Percentiles rank a stretch among this genome's conserved stretches.
These are phyloP conservation scores for Delitschia confertaspora DNA, from an alignment of 495 filamentous ascomycete genomes.

Conservation along the genomic window DNA sequence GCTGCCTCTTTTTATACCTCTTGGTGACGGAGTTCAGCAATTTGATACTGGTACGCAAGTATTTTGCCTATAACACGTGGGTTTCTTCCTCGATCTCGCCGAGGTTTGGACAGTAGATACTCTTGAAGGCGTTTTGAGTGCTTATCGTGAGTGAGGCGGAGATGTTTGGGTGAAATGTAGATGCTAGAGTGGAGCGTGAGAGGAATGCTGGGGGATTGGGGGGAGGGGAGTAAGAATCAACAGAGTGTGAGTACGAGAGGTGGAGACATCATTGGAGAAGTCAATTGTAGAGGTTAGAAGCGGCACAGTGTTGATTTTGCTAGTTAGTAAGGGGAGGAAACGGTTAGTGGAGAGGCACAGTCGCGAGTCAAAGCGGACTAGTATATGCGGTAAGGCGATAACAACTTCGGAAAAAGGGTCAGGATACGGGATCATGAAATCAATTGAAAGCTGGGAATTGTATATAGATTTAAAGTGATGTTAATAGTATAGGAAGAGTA, in stretches of 20 bases:
- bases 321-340: too few relatives aligned
- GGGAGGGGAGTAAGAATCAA: conserved; percentile 20
- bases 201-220: conserved; percentile 19
- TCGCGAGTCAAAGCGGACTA: too few relatives aligned
- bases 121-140: conserved; percentile 17
- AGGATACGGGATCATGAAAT: too few relatives aligned
- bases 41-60: too few relatives aligned
- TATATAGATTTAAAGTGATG: too few relatives aligned
- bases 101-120: conserved; percentile 9
- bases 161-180: conserved; percentile 14
- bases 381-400: too few relatives aligned
- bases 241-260: background rate
- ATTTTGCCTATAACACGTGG: conserved; percentile 3
- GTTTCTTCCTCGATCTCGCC: conserved; percentile 10
- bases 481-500: too few relatives aligned
- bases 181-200: conserved; percentile 16
- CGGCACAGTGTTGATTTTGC: background rate
- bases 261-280: conserved; percentile 2
- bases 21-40: background rate
- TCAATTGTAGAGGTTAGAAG: too few relatives aligned
- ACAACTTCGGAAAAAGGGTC: too few relatives aligned
- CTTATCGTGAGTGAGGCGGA: conserved; percentile 12
- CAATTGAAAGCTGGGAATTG: too few relatives aligned
- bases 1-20: background rate
- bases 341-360: too few relatives aligned